A percentile compares a stretch with the other conserved stretches of the same genome.
Conservation (phyloP, 2,329 filamentous ascomycete species). For the Cladosporium sp. region DNA sequence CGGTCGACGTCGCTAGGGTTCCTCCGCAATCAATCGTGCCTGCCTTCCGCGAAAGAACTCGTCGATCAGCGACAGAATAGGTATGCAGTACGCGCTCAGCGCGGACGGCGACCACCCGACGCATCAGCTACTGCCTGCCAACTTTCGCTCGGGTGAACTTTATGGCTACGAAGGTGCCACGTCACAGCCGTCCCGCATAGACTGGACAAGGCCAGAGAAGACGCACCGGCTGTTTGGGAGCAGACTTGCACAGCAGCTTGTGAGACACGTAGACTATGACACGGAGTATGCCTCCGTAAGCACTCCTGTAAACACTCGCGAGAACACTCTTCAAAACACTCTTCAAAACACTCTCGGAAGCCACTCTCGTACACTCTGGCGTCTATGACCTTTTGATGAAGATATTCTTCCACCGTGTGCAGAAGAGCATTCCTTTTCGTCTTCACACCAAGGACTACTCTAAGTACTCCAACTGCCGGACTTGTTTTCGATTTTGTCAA, state of each 20-base stretch:
- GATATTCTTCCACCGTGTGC: constrained; percentile 3
- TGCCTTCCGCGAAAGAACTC: neutral
- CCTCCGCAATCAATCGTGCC: neutral
- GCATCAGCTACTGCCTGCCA: too few relatives aligned
- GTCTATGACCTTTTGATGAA: constrained; percentile 7
- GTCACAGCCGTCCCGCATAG: too few relatives aligned
- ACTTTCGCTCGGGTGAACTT: too few relatives aligned
- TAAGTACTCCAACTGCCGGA: neutral
- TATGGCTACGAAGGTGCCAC: neutral
- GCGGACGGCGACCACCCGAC: too few relatives aligned
- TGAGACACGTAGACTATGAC: too few relatives aligned
- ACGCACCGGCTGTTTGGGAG: too few relatives aligned
- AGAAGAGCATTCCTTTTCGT: constrained; percentile 1
- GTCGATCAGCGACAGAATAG: neutral
- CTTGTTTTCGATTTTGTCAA: too few relatives aligned
- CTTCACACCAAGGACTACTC: constrained; percentile 1
- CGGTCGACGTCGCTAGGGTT: neutral
- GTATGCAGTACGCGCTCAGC: too few relatives aligned
- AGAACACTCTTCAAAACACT: neutral
- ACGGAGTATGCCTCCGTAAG: too few relatives aligned
- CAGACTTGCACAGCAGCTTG: neutral
- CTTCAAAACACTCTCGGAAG: too few relatives aligned
- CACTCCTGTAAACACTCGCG: neutral
- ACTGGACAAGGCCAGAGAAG: too few relatives aligned
- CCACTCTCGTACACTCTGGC: neutral